Conservation (phyloP, 176 grass and related monocot genomes). For the Lolium perenne region DNA sequence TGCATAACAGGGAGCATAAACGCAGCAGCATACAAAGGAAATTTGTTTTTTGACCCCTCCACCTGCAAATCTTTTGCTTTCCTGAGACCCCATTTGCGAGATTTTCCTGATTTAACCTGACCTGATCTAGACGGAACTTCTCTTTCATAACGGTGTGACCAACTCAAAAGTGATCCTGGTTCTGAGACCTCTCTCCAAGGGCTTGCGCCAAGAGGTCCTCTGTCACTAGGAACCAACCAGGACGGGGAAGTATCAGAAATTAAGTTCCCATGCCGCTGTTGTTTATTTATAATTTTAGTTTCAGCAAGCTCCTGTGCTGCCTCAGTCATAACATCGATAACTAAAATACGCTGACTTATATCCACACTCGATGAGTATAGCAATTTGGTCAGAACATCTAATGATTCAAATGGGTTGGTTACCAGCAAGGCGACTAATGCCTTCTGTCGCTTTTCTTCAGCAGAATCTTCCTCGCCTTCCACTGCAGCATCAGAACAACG, state of each 20-base stretch:
- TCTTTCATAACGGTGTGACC: constrained; percentile 86
- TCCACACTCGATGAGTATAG: constrained; percentile 90
- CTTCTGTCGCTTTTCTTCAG: constrained; percentile 91
- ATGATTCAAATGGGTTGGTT: constrained; percentile 81
- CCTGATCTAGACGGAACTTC: constrained; percentile 85
- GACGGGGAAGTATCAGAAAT: constrained; percentile 80
- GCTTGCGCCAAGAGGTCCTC: constrained; percentile 69
- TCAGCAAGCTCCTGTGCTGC: constrained; percentile 89
- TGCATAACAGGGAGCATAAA: constrained; percentile 97
- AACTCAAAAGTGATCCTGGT: constrained; percentile 65
- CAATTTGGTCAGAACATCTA: constrained; percentile 83
- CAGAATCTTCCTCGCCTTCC: constrained; percentile 94
- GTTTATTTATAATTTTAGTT: constrained; percentile 61
- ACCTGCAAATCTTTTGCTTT: constrained; percentile 63
- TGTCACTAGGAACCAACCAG: constrained; percentile 77
- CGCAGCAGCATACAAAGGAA: constrained; percentile 93
- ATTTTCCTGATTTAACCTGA: constrained; percentile 87
- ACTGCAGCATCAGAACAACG: constrained; percentile 78
- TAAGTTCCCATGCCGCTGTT: constrained; percentile 51
- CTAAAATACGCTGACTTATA: constrained; percentile 83
- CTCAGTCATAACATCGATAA: constrained; percentile 96
- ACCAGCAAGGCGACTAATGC: constrained; percentile 83
- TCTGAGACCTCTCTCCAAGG: constrained; percentile 91
- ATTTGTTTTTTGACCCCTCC: constrained; percentile 75
- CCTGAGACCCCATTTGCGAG: constrained; percentile 85